Evolutionary conservation across 495 filamentous ascomycete species (phyloP).

Genomic region (Lasiosphaeria miniovina): DNA sequence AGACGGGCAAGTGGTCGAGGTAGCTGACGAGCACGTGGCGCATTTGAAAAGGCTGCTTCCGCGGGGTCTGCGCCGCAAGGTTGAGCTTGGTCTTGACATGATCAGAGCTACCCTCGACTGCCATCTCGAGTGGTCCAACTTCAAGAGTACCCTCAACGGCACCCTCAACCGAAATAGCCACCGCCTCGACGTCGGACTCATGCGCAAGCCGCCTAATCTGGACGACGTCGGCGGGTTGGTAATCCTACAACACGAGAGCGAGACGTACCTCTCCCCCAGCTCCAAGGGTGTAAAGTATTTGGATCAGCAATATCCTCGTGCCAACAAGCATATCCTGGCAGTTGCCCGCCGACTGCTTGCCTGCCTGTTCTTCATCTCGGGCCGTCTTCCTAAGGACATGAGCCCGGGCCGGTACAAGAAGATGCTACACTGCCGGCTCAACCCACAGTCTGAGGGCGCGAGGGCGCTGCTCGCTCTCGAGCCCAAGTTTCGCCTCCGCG

Average conservation of each 20-base stretch:
- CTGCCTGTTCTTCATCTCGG: constrained; percentile 12
- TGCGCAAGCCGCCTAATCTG: constrained; percentile 22
- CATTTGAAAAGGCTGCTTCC: constrained; percentile 9
- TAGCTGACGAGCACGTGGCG: not conserved
- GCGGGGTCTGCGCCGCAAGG: constrained; percentile 6
- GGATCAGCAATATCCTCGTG: constrained; percentile 6
- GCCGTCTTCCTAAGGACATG: constrained; percentile 5
- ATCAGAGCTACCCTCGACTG: constrained; percentile 17
- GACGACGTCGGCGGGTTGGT: constrained; percentile 25
- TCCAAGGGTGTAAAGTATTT: constrained; percentile 2
- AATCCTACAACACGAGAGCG: not conserved
- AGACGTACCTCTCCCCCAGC: constrained; percentile 2
- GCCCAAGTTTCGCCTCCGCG: constrained; percentile 11
- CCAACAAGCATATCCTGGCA: constrained; percentile 6
- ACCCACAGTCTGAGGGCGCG: constrained; percentile 8
- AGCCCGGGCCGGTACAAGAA: not conserved
- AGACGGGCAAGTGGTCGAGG: constrained; percentile 5
- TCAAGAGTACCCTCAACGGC: constrained; percentile 18
- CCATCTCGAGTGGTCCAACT: constrained; percentile 22
- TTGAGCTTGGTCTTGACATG: constrained; percentile 19
- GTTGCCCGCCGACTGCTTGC: constrained; percentile 18
- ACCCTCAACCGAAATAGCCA: constrained; percentile 22
- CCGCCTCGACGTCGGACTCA: constrained; percentile 24
- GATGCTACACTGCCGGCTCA: constrained; percentile 15
- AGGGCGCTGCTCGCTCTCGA: constrained; percentile 3